phyloP scores from a whole-genome alignment of 2,329 filamentous ascomycete species.

The Moelleriella libera region DNA sequence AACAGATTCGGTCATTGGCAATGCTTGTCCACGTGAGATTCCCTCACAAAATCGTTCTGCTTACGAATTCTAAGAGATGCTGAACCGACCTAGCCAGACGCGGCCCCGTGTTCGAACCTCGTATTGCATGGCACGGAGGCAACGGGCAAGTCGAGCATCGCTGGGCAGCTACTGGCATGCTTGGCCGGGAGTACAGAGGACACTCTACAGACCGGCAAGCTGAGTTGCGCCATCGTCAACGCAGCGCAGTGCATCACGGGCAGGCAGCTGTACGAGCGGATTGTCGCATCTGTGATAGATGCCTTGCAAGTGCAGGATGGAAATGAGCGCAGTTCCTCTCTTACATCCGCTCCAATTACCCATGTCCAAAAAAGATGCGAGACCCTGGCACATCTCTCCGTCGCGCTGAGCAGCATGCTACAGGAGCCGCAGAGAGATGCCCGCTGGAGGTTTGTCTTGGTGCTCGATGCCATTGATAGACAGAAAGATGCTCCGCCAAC shows the following conservation, averaged over 20 bases:
- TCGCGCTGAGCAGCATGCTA: slow-evolving; percentile 55
- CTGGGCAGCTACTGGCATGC: slow-evolving; percentile 29
- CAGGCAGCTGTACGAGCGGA: slow-evolving; percentile 63
- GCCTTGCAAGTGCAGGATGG: slow-evolving; percentile 29
- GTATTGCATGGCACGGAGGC: slow-evolving; percentile 75
- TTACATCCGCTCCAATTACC: background rate
- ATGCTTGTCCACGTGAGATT: slow-evolving; percentile 36
- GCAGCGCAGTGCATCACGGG: slow-evolving; percentile 66
- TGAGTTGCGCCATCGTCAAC: slow-evolving; percentile 48
- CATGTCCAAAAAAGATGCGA: slow-evolving; percentile 46
- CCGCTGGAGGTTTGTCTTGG: slow-evolving; percentile 56
- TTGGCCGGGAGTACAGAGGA: slow-evolving; percentile 9
- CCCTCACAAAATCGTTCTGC: background rate
- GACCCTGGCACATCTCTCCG: slow-evolving; percentile 61
- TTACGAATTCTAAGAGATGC: background rate
- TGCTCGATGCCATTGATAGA: slow-evolving; percentile 77
- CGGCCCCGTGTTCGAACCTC: slow-evolving; percentile 59
- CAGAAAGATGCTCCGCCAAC: slow-evolving; percentile 71
- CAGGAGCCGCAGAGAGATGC: slow-evolving; percentile 23
- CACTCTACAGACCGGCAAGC: slow-evolving; percentile 13
- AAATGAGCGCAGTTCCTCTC: background rate
- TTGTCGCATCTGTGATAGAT: slow-evolving; percentile 42
- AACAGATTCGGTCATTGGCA: slow-evolving; percentile 43
- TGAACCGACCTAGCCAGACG: slow-evolving; percentile 30
- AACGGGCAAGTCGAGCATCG: slow-evolving; percentile 71